Conservation (phyloP, 2,329 filamentous ascomycete species). For the Trichoderma asperellum region DNA sequence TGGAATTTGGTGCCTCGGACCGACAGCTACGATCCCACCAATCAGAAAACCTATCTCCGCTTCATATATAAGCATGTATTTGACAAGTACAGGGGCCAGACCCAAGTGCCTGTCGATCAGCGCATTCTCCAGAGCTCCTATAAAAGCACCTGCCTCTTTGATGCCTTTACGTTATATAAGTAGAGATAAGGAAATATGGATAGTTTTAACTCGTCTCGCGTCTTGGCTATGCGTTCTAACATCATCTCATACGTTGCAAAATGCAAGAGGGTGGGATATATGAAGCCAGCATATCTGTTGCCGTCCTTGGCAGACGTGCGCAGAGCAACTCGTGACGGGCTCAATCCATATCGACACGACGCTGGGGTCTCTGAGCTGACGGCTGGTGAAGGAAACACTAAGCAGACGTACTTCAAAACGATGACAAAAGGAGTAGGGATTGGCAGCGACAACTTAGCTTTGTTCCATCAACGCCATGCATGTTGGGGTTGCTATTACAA, state of each 20-base stretch:
- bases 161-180: neutral
- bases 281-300: neutral
- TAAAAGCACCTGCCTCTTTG: neutral
- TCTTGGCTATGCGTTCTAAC: neutral
- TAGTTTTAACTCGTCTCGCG: neutral
- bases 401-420: neutral
- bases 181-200: neutral
- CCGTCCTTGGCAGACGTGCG: neutral
- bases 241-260: conserved; percentile 5
- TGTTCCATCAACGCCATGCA: neutral
- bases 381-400: neutral
- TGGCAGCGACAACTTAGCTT: neutral
- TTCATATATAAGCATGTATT: neutral
- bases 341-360: conserved; percentile 3
- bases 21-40: conserved; percentile 10
- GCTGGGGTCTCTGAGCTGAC: neutral
- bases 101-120: conserved; percentile 12
- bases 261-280: neutral
- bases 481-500: neutral
- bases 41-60: neutral
- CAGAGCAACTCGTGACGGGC: neutral
- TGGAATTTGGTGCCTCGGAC: conserved; percentile 1
- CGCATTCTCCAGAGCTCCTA: neutral
- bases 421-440: neutral
- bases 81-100: neutral